A percentile compares a stretch with the other conserved stretches of the same genome.
Evolutionary conservation across 164 flowering plant species (phyloP).

Genomic region (Chimonanthus praecox): DNA sequence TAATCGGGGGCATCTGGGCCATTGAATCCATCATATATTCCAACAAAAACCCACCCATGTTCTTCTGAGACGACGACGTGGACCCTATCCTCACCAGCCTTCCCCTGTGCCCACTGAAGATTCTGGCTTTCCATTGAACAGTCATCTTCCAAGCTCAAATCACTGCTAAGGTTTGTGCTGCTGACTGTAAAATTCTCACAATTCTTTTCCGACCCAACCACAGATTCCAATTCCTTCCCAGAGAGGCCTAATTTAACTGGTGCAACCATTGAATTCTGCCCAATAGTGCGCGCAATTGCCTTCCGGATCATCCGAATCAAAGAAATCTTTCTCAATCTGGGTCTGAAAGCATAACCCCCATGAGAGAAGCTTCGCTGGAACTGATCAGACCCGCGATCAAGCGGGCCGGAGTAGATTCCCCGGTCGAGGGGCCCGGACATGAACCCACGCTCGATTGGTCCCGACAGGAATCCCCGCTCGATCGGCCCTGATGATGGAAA

Average conservation of each 20-base stretch:
- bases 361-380: conserved; percentile 45
- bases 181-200: conserved; percentile 21
- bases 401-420: conserved; percentile 27
- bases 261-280: conserved; percentile 28
- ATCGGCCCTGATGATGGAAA: conserved; percentile 41
- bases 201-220: conserved; percentile 21
- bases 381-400: conserved; percentile 20
- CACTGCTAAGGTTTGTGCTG: conserved; percentile 38
- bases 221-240: conserved; percentile 29
- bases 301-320: conserved; percentile 31
- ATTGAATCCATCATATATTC: conserved; percentile 95
- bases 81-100: conserved; percentile 81
- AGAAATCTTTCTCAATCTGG: conserved; percentile 25
- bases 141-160: conserved; percentile 34
- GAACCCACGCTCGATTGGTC: conserved; percentile 72
- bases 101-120: conserved; percentile 95
- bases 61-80: conserved; percentile 74
- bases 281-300: conserved; percentile 32
- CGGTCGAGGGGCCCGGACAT: conserved; percentile 59
- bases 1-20: conserved; percentile 96
- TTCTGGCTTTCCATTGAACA: conserved; percentile 41
- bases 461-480: conserved; percentile 71
- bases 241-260: conserved; percentile 25
- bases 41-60: conserved; percentile 89
- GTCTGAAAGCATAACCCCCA: conserved; percentile 17